Evolutionary conservation across 164 flowering plant species (phyloP).

Genomic region (Stephania yunnanensis): DNA sequence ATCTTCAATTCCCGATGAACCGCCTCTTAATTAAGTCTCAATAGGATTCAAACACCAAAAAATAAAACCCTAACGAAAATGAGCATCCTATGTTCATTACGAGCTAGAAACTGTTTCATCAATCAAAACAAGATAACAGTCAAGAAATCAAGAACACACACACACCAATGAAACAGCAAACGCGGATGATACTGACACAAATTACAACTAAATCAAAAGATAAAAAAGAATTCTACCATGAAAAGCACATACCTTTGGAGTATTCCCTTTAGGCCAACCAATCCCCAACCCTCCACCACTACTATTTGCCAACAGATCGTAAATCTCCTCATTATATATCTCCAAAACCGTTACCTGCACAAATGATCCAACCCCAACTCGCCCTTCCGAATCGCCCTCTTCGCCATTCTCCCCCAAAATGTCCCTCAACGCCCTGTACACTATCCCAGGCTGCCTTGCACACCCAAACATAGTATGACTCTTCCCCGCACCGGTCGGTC

Average conservation of each 20-base stretch:
- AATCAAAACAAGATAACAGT: not conserved
- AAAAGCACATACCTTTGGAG: conserved; percentile 58
- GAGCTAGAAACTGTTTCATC: not conserved
- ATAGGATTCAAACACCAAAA: too few species aligned
- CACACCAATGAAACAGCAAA: not conserved
- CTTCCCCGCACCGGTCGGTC: conserved; percentile 95
- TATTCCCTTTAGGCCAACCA: conserved; percentile 76
- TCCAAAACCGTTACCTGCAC: conserved; percentile 94
- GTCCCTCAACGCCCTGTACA: conserved; percentile 67
- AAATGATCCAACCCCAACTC: conserved; percentile 42
- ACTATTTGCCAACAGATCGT: conserved; percentile 69
- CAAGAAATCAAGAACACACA: not conserved
- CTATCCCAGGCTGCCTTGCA: conserved; percentile 82
- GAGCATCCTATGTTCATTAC: not conserved
- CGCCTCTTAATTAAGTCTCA: too few species aligned
- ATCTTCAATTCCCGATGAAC: too few species aligned
- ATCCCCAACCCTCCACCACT: conserved; percentile 59
- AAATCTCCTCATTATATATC: conserved; percentile 94
- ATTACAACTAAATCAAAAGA: not conserved
- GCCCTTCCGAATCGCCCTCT: conserved; percentile 20
- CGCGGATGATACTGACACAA: not conserved
- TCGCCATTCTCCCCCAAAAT: conserved; percentile 58
- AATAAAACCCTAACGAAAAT: too few species aligned
- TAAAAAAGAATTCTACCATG: too few species aligned
- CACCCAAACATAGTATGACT: conserved; percentile 98